Evolutionary conservation across 768 basidiomycete genomes (phyloP).

Genomic region (Hortiboletus flavorubellus): DNA sequence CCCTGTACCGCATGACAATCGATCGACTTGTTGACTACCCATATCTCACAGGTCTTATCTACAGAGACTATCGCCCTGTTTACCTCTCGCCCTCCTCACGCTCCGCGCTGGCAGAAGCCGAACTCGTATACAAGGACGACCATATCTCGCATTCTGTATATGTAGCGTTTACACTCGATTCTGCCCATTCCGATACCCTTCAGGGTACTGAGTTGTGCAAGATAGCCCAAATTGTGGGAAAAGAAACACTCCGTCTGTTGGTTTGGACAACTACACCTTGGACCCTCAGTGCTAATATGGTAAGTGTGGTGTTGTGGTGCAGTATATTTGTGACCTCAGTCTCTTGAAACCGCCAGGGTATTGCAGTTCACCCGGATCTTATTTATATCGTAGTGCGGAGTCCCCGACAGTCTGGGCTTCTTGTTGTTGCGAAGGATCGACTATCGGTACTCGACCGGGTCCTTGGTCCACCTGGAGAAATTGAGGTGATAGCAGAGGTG

Average conservation of each 20-base stretch:
- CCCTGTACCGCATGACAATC: neutral
- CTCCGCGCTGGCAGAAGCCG: slow-evolving; percentile 93
- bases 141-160: slow-evolving; percentile 88
- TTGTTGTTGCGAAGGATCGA: slow-evolving; percentile 54
- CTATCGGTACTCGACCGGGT: slow-evolving; percentile 33
- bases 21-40: neutral
- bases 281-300: slow-evolving; percentile 96
- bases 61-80: slow-evolving; percentile 83
- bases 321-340: neutral
- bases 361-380: slow-evolving; percentile 77
- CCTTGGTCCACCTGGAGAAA: slow-evolving; percentile 20
- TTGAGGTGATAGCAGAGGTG: slow-evolving; percentile 21
- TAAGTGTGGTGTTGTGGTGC: slow-evolving; percentile 31
- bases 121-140: slow-evolving; percentile 85
- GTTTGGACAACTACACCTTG: slow-evolving; percentile 99
- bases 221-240: slow-evolving; percentile 32
- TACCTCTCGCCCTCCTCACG: slow-evolving; percentile 94
- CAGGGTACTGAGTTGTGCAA: slow-evolving; percentile 11
- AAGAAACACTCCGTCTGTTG: slow-evolving; percentile 48
- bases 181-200: slow-evolving; percentile 8
- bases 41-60: slow-evolving; percentile 61
- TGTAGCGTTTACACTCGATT: slow-evolving; percentile 69
- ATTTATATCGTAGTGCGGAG: slow-evolving; percentile 54
- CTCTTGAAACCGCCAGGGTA: slow-evolving; percentile 54
- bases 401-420: slow-evolving; percentile 24